Conservation (phyloP, 2,329 filamentous ascomycete genomes). For the Simplicillium aogashimaense region DNA sequence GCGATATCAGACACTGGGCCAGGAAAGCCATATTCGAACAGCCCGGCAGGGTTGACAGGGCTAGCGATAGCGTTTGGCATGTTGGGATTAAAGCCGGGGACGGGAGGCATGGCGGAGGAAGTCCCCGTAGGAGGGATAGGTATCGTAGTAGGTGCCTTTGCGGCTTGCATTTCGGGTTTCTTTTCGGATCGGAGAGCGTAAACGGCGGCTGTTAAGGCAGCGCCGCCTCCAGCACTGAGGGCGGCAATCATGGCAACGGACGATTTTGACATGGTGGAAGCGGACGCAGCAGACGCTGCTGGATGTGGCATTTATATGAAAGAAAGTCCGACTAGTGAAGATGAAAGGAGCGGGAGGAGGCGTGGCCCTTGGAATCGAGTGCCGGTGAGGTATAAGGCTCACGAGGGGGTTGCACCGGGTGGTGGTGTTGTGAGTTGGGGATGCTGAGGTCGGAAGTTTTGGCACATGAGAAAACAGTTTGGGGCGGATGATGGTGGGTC, state of each 20-base stretch:
- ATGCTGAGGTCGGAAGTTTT: no score
- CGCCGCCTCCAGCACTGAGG: conserved; percentile 66
- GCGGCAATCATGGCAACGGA: conserved; percentile 68
- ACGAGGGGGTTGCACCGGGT: no score
- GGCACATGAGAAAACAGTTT: no score
- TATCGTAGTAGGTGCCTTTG: conserved; percentile 8
- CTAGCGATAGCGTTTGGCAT: conserved; percentile 21
- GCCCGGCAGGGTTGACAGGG: conserved; percentile 62
- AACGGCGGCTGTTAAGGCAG: conserved; percentile 61
- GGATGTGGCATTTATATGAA: conserved; percentile 10
- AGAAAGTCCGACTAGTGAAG: not conserved
- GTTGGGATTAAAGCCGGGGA: conserved; percentile 37
- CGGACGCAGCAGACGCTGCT: conserved; percentile 5
- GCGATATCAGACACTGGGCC: conserved; percentile 81
- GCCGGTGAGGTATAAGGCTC: not conserved
- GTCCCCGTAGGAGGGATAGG: not conserved
- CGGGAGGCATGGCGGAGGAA: conserved; percentile 40
- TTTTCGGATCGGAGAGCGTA: conserved; percentile 47
- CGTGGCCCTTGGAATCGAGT: not conserved
- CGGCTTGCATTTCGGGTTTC: conserved; percentile 28
- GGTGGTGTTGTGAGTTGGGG: no score
- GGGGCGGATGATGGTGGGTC: no score
- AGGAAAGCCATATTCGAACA: conserved; percentile 85
- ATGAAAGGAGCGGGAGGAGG: not conserved
- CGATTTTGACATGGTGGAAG: conserved; percentile 61